Evolutionary conservation across 257 asterid genomes (phyloP).

Genomic region (Solanum bulbocastanum): DNA sequence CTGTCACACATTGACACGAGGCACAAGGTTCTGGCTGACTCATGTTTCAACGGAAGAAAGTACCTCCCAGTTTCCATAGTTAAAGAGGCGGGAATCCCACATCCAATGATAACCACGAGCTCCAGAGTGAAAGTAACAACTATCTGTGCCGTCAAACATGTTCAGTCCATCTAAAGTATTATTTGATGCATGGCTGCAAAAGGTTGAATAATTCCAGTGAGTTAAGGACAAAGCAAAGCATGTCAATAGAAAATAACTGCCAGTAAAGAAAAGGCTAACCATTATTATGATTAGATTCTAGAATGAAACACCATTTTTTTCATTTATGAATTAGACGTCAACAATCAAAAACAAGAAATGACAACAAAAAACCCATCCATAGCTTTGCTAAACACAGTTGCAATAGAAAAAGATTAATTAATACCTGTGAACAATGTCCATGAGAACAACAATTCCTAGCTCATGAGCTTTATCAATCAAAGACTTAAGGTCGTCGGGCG

Average conservation of each 20-base stretch:
- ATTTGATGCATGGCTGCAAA: constrained; percentile 88
- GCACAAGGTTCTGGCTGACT: neutral
- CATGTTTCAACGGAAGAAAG: constrained; percentile 11
- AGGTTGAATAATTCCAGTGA: constrained; percentile 4
- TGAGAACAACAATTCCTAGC: constrained; percentile 85
- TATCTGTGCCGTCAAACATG: constrained; percentile 99
- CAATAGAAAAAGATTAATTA: neutral
- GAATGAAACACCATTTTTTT: neutral
- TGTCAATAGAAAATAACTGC: neutral
- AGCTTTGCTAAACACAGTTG: neutral
- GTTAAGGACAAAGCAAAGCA: neutral
- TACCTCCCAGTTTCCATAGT: constrained; percentile 99
- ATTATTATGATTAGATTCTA: neutral
- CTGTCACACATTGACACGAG: neutral
- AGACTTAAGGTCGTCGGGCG: constrained; percentile 94
- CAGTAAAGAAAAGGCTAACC: neutral
- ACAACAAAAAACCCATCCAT: neutral
- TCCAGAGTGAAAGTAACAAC: constrained; percentile 95
- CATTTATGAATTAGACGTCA: neutral
- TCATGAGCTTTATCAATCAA: constrained; percentile 96
- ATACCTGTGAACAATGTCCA: constrained; percentile 99
- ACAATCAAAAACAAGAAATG: neutral
- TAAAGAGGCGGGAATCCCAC: constrained; percentile 99
- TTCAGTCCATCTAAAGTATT: constrained; percentile 98
- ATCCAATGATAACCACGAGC: constrained; percentile 91